Evolutionary conservation across 1,284 basidiomycete genomes (phyloP).

Genomic region (Phellinidium pouzarii): DNA sequence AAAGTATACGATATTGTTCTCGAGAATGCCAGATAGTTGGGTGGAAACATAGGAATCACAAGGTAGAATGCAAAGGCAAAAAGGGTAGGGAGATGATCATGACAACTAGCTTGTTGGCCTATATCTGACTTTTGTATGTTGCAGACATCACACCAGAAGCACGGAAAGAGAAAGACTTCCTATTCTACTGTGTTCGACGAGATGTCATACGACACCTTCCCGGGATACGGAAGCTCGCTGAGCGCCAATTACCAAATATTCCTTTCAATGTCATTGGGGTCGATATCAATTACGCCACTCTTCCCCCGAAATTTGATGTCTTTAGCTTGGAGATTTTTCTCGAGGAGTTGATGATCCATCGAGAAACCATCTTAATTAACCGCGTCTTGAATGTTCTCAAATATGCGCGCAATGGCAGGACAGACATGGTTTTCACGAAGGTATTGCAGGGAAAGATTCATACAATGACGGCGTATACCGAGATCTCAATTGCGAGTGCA

Average conservation of each 20-base stretch:
- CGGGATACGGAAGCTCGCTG: not conserved
- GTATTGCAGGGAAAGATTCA: not conserved
- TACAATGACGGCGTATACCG: not conserved
- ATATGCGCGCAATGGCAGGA: not conserved
- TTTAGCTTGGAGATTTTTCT: not conserved
- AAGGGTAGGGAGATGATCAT: not conserved
- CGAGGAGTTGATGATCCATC: not conserved
- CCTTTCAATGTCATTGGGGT: not conserved
- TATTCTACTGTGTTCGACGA: slow-evolving; percentile 7
- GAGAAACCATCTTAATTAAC: not conserved
- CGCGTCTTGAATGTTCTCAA: not conserved
- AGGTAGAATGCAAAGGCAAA: slow-evolving; percentile 5
- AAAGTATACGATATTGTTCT: slow-evolving; percentile 7
- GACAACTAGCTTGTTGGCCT: too few relatives aligned
- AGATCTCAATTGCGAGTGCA: not conserved
- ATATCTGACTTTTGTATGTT: not conserved
- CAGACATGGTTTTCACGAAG: not conserved
- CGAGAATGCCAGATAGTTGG: slow-evolving; percentile 5
- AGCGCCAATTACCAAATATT: not conserved
- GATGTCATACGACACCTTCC: slow-evolving; percentile 8
- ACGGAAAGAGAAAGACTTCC: not conserved
- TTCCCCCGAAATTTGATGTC: slow-evolving; percentile 2
- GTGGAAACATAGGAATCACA: slow-evolving; percentile 9
- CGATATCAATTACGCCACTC: not conserved
- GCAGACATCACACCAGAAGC: not conserved